A percentile compares a stretch with the other conserved stretches of the same genome.
Evolutionary conservation across 2,329 filamentous ascomycete genomes (phyloP).

Genomic region (Penicillium sp.): DNA sequence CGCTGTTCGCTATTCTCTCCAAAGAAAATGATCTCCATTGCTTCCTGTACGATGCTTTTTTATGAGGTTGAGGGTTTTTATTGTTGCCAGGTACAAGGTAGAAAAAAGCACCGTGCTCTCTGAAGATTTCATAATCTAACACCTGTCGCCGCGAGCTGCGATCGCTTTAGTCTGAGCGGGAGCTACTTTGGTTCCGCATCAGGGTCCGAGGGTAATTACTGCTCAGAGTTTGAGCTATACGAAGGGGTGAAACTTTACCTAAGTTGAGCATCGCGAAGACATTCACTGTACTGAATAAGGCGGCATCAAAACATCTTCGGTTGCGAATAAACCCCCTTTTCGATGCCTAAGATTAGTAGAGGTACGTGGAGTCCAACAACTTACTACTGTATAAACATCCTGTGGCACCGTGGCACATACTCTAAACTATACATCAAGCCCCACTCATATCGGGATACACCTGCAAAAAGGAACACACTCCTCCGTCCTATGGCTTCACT

Average conservation of each 20-base stretch:
- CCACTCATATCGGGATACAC: background rate
- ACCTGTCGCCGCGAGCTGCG: background rate
- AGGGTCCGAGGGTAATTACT: slow-evolving; percentile 6
- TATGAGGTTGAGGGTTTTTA: background rate
- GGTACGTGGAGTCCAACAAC: background rate
- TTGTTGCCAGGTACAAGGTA: background rate
- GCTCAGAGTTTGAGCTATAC: slow-evolving; percentile 5
- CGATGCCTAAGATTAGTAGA: background rate
- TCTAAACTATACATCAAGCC: background rate
- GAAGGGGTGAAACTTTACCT: slow-evolving; percentile 2
- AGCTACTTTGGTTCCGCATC: slow-evolving; percentile 12
- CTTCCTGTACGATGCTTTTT: slow-evolving; percentile 1
- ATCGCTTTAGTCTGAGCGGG: slow-evolving; percentile 11
- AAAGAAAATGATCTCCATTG: slow-evolving; percentile 2
- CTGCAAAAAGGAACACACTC: slow-evolving; percentile 4
- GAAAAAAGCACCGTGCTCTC: slow-evolving; percentile 1
- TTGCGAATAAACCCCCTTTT: background rate
- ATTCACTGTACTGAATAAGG: background rate
- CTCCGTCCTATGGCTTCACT: background rate
- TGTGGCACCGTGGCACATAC: background rate
- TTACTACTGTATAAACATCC: background rate
- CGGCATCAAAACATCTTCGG: background rate
- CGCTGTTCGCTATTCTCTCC: background rate
- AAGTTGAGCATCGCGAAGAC: background rate
- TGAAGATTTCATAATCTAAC: slow-evolving; percentile 5